phyloP scores from a whole-genome alignment of 2,329 filamentous ascomycete genomes.

The Cytospora chrysosperma region DNA sequence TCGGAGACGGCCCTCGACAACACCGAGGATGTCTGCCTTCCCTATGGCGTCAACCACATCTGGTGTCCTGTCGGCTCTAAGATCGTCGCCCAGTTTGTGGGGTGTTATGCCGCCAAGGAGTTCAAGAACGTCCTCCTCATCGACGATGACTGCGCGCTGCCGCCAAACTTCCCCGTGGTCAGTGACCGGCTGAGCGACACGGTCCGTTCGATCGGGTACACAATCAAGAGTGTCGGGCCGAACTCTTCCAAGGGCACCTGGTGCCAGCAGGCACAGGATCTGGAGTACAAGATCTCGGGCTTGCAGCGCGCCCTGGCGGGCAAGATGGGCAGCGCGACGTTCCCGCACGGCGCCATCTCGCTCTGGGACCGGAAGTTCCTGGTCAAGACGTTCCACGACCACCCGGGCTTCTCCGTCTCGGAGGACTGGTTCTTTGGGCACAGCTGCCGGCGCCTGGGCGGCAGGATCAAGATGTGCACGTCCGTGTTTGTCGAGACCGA shows the following conservation, averaged over 20 bases:
- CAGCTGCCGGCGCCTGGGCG: conserved; percentile 42
- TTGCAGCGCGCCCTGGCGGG: conserved; percentile 45
- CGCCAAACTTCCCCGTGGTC: conserved; percentile 47
- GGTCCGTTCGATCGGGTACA: conserved; percentile 48
- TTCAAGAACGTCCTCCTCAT: conserved; percentile 49
- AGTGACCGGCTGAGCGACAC: conserved; percentile 41
- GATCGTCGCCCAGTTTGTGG: conserved; percentile 50
- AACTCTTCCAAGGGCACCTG: conserved; percentile 36
- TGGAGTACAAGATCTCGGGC: conserved; percentile 53
- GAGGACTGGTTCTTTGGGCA: conserved; percentile 55
- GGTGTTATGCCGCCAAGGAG: conserved; percentile 43
- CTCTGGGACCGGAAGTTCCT: conserved; percentile 49
- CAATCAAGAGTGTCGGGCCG: conserved; percentile 45
- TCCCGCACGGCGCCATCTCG: conserved; percentile 51
- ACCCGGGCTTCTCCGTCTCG: conserved; percentile 49
- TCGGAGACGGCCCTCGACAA: conserved; percentile 45
- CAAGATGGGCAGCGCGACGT: conserved; percentile 45
- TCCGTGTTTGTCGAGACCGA: conserved; percentile 51
- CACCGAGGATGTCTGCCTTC: conserved; percentile 44
- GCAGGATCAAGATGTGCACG: conserved; percentile 48
- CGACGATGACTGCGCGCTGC: conserved; percentile 49
- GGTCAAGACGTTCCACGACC: conserved; percentile 44
- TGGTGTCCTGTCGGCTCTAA: conserved; percentile 50
- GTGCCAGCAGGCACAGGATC: conserved; percentile 48
- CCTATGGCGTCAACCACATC: conserved; percentile 46